A percentile compares a stretch with the other conserved stretches of the same genome.
These are phyloP conservation scores for Acephala macrosclerotiorum DNA, from an alignment of 2,329 filamentous ascomycete species.

Conservation along the genomic window DNA sequence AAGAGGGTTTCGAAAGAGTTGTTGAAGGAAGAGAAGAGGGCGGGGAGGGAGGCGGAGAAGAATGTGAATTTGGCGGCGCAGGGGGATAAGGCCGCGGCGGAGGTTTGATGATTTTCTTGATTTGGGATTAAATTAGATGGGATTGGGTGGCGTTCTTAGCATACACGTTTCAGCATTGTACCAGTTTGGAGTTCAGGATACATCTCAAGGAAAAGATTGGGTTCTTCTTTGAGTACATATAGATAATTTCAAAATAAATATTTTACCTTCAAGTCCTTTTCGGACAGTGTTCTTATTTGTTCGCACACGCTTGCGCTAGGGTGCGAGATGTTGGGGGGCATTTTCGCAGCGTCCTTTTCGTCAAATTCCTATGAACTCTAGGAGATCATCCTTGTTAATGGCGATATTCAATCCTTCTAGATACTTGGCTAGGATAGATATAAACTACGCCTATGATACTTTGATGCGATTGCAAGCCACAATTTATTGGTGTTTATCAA, in stretches of 20 bases:
- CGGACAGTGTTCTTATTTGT: not conserved
- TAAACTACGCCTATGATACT: too few species aligned
- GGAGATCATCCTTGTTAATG: too few species aligned
- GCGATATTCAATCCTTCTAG: too few species aligned
- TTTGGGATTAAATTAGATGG: too few species aligned
- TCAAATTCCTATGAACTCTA: too few species aligned
- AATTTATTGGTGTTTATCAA: too few species aligned
- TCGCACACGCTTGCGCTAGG: too few species aligned
- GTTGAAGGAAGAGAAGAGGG: conserved; percentile 23
- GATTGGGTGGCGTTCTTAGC: not conserved
- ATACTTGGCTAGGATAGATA: too few species aligned
- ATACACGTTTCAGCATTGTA: not conserved
- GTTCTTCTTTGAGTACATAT: not conserved
- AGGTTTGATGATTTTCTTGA: conserved; percentile 22
- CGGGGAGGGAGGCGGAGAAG: not conserved
- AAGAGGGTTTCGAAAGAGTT: conserved; percentile 23
- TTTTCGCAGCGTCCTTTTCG: too few species aligned
- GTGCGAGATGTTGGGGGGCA: too few species aligned
- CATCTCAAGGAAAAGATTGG: not conserved
- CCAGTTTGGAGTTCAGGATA: not conserved
- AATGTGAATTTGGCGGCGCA: not conserved
- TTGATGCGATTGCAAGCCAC: too few species aligned
- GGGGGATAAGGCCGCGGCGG: not conserved
- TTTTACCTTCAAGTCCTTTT: not conserved
- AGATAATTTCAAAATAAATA: not conserved